Conservation (phyloP, 345 rosid genomes). For the Boechera stricta region DNA sequence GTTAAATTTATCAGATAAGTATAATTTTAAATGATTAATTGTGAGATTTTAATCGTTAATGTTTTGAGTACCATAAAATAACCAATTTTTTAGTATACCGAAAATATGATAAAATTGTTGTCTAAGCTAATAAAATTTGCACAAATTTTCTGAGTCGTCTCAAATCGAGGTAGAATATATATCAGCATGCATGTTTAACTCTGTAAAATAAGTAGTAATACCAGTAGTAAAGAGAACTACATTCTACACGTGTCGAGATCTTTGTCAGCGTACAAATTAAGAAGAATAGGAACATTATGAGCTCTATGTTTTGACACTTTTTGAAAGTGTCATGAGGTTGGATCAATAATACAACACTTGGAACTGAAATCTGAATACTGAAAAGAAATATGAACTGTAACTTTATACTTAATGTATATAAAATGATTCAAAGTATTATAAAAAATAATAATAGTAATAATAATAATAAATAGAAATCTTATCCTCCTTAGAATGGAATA, state of each 20-base stretch:
- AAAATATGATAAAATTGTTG: background rate
- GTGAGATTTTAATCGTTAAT: background rate
- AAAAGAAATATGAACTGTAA: background rate
- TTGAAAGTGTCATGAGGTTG: conserved; percentile 10
- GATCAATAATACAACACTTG: conserved; percentile 27
- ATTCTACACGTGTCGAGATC: background rate
- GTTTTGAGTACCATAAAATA: background rate
- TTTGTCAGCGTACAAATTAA: background rate
- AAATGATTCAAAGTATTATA: background rate
- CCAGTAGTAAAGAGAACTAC: conserved; percentile 3
- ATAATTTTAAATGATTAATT: background rate
- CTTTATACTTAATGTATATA: background rate
- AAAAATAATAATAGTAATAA: background rate
- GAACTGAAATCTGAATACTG: conserved; percentile 18
- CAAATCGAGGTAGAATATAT: background rate
- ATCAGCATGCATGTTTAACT: background rate
- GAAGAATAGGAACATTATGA: conserved; percentile 10
- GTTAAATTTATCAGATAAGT: background rate
- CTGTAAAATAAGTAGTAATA: background rate
- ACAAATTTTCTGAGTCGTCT: background rate
- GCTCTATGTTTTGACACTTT: background rate
- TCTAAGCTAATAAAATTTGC: background rate
- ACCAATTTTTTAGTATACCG: background rate
- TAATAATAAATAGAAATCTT: conserved; percentile 20
- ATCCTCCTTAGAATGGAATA: conserved; percentile 39